A percentile compares a stretch with the other conserved stretches of the same genome.
These are phyloP conservation scores for Pythium monospermum DNA, from an alignment of 352 stramenopile genomes.

Conservation along the genomic window DNA sequence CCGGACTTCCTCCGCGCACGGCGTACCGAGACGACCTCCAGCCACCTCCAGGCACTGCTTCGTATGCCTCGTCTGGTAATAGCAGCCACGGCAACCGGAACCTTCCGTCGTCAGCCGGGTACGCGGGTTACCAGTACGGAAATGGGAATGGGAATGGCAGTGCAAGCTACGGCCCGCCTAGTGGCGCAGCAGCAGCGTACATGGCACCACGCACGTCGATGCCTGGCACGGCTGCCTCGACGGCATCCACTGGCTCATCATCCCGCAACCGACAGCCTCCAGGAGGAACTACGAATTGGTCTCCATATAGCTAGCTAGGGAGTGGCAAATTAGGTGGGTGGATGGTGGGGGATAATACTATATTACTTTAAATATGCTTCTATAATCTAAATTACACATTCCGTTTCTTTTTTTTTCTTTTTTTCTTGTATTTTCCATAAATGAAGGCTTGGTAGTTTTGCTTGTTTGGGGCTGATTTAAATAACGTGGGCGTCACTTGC, in stretches of 20 bases:
- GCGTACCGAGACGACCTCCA: slow-evolving; percentile 7
- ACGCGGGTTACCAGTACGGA: neutral
- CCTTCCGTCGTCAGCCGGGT: slow-evolving; percentile 2
- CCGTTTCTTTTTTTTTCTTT: too few relatives aligned
- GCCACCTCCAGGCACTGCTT: neutral
- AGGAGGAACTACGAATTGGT: slow-evolving; percentile 61
- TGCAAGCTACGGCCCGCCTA: neutral
- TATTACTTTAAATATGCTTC: too few relatives aligned
- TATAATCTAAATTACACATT: too few relatives aligned
- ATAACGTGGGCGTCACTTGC: neutral
- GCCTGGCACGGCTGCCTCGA: slow-evolving; percentile 11
- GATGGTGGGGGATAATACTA: neutral
- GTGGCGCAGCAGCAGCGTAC: neutral
- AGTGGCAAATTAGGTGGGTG: neutral
- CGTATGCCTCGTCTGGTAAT: neutral
- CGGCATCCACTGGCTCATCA: slow-evolving; percentile 12
- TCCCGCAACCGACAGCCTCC: slow-evolving; percentile 42
- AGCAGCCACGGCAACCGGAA: slow-evolving; percentile 7
- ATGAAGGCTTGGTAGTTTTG: too few relatives aligned
- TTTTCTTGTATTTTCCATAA: too few relatives aligned
- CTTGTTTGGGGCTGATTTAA: too few relatives aligned
- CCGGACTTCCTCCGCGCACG: too few relatives aligned
- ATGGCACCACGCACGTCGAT: neutral
- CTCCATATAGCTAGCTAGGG: slow-evolving; percentile 27
- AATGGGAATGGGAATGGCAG: neutral